Base-by-base conservation (phyloP, 768 basidiomycete genomes). In the Leccinum pellstonianum region DNA sequence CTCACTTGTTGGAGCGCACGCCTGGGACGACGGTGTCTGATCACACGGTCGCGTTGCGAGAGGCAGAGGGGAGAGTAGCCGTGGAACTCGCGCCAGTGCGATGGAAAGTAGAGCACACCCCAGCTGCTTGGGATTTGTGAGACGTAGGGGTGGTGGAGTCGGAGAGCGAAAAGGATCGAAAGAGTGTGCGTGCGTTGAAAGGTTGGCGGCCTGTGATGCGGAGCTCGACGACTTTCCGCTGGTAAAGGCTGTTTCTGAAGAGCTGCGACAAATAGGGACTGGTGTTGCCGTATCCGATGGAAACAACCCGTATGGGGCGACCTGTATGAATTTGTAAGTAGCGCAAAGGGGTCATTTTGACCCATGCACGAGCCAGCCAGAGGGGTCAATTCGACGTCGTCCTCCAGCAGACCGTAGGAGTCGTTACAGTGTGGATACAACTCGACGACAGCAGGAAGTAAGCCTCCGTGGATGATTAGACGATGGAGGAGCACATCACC, bases 81-180 rank as follows among this genome's bases (percentile, higher is more conserved):
- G 74, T 95, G 91, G 72, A 94, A 95, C 70, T 91, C 90, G 64
- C 86, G 83, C 93, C 92, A 94, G 66, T 88, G 86, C 64, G 91
- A 83, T 17, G 93, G 92, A 69, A 95, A 95, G 76, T 94, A 95
- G 41, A 92, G 79, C 2, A 90, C 93, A 14, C 93, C 93, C 93
- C 92, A 95, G 74, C 90, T 92, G 73, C 93, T 94, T 0, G 93
- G 93, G 11, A 93, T 84, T 59, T 91, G 88, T 1, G 91, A 93
- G 48, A 95, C 82, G 71, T 93, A 95, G 0, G 93, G 0, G 85
- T 85, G 1, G 78, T 75, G 0, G 81, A 73, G 51, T 80, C 62
- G 0, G 75, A 56, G n/a, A 83, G 52, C 2, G 76, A 76, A 10
- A 72, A 63, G 0, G 70, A 60, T 11, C 72, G 68, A 70, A 95